Conservation (phyloP, 1,284 basidiomycete species). For the Meripilus lineatus region DNA sequence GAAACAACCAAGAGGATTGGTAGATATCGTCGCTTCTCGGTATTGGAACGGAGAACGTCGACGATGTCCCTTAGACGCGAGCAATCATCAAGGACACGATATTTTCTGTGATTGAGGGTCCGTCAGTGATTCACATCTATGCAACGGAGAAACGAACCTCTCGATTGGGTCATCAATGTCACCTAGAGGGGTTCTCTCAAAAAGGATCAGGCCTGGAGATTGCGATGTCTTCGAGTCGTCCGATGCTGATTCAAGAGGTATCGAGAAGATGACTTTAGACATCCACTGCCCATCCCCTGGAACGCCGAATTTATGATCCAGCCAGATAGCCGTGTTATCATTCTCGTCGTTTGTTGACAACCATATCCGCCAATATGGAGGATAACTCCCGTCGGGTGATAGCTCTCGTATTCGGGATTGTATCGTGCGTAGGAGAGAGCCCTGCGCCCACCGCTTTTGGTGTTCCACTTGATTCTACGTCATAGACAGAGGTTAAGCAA, state of each 20-base stretch:
- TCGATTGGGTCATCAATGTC: constrained; percentile 60
- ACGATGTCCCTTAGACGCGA: constrained; percentile 60
- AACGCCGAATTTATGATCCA: constrained; percentile 67
- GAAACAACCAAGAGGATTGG: constrained; percentile 55
- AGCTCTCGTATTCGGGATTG: constrained; percentile 33
- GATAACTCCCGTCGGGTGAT: constrained; percentile 21
- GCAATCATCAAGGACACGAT: constrained; percentile 66
- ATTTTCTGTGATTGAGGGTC: constrained; percentile 44
- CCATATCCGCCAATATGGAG: constrained; percentile 54
- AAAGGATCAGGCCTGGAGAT: constrained; percentile 63
- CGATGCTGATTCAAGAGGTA: constrained; percentile 31
- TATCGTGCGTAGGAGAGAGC: constrained; percentile 55
- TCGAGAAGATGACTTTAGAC: constrained; percentile 52
- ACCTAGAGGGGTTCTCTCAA: constrained; percentile 64
- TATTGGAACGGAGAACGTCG: constrained; percentile 36
- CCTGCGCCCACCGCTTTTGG: constrained; percentile 62
- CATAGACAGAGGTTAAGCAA: neutral
- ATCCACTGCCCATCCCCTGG: constrained; percentile 58
- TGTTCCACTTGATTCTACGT: constrained; percentile 66
- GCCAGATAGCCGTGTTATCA: constrained; percentile 73
- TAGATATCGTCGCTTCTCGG: constrained; percentile 43
- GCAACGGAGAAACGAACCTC: constrained; percentile 35
- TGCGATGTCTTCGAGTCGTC: no score
- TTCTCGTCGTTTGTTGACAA: constrained; percentile 65
- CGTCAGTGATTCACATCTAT: neutral